These are phyloP conservation scores for Streptanthus diversifolius DNA, from an alignment of 345 rosid species.

Conservation along the genomic window DNA sequence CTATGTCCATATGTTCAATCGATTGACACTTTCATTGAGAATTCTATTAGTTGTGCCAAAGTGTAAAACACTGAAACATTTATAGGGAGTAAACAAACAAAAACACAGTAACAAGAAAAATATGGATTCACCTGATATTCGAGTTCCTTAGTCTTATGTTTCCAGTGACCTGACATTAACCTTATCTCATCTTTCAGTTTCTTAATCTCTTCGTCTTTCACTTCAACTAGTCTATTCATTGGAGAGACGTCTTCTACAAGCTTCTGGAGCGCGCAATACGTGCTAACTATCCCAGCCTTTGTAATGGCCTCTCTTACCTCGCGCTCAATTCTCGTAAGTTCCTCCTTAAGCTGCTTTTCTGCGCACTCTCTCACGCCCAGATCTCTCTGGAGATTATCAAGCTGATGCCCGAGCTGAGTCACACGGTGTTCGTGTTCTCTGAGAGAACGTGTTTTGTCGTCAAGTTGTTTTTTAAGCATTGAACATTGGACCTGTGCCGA, in stretches of 20 bases:
- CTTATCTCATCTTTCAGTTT: conserved; percentile 68
- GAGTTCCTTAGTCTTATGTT: conserved; percentile 63
- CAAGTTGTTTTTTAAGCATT: conserved; percentile 54
- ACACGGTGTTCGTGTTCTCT: conserved; percentile 72
- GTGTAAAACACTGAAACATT: not conserved
- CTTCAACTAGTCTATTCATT: conserved; percentile 51
- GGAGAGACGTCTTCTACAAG: conserved; percentile 57
- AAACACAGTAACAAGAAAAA: not conserved
- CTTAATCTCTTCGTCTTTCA: conserved; percentile 62
- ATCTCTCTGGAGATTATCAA: conserved; percentile 65
- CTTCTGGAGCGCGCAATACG: conserved; percentile 46
- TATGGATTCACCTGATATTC: conserved; percentile 60
- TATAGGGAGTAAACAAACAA: not conserved
- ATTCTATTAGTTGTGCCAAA: not conserved
- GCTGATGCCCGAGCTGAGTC: conserved; percentile 52
- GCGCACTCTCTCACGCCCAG: conserved; percentile 67
- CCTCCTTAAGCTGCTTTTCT: conserved; percentile 70
- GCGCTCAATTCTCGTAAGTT: conserved; percentile 59
- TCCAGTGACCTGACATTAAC: conserved; percentile 80
- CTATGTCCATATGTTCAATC: not conserved
- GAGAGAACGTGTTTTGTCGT: conserved; percentile 58
- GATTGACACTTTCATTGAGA: not conserved
- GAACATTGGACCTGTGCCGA: conserved; percentile 60
- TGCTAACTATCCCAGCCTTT: conserved; percentile 45
- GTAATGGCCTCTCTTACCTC: conserved; percentile 64